Conservation (phyloP, 495 filamentous ascomycete species). For the Astrothelium subdiscretum region DNA sequence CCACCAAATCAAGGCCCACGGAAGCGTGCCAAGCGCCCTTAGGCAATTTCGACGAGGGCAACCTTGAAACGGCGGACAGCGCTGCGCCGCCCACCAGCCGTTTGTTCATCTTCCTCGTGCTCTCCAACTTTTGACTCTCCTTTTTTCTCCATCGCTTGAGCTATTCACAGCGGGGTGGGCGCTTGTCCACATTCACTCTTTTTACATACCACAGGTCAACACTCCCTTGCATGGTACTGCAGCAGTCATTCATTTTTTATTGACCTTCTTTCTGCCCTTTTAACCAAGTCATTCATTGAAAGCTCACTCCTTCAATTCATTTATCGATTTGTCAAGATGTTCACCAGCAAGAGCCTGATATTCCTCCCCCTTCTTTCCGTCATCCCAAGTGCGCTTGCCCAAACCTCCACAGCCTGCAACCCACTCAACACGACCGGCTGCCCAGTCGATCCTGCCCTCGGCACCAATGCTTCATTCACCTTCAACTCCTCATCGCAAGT, state of each 20-base stretch:
- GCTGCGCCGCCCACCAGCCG: not conserved
- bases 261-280: not conserved
- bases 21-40: not conserved
- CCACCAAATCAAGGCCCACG: not conserved
- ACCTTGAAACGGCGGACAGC: not conserved
- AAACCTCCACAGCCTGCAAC: conserved; percentile 48
- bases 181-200: conserved; percentile 1
- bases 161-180: not conserved
- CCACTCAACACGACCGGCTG: conserved; percentile 48
- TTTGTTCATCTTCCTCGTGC: not conserved
- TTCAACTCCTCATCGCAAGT: conserved; percentile 39
- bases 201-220: not conserved
- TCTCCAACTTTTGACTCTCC: conserved; percentile 2
- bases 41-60: not conserved
- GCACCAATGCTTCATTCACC: conserved; percentile 53
- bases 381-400: conserved; percentile 39
- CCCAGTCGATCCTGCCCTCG: conserved; percentile 52
- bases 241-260: not conserved
- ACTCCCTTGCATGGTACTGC: not conserved
- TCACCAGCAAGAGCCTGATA: not conserved
- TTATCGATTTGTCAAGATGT: not conserved
- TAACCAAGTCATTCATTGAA: not conserved
- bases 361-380: conserved; percentile 5
- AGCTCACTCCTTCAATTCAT: not conserved
- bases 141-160: not conserved